Evolutionary conservation across 352 stramenopile species (phyloP), one percentile per base, ranked within the genome.

Genomic region (Phytophthora ohioensis): DNA sequence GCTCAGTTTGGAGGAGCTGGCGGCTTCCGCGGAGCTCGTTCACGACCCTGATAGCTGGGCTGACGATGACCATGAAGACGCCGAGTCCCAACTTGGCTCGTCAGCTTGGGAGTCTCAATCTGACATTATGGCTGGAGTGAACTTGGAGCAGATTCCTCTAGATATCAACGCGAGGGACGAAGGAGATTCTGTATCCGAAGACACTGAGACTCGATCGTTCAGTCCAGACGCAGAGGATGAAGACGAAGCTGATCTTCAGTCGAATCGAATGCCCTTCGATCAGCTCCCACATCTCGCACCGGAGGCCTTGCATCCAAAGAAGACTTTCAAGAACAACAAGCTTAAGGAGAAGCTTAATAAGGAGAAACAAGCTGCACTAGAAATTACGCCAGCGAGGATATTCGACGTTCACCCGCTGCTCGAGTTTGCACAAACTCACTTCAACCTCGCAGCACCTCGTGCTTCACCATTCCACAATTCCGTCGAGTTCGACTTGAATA

Each of bases 401-500:
- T 73, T 76, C 38, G 70, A 79, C n/a, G 58, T 59, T 5, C 71
- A 87, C 46, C 73, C 79, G 31, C 64, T 87, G n/a, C 78, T 82
- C 42, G 71, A 70, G 17, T 87, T 80, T 52, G 77, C 79, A 2
- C 57, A 71, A 34, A 69, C 60, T 11, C 64, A 85, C 52, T 87
- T 84, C 56, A 71, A 77, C 27, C 69, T 84, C 32, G 57, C 41
- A 3, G 46, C 77, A 27, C 61, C 64, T 2, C 55, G 60, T 11
- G 57, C 49, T 39, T 70, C 72, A 13, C 45, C 47, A 6, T 79
- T 87, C 62, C 61, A 60, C 32, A 67, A 64, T 17, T 38, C 65
- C 5, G 66, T 78, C 5, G 57, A 76, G 5, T 68, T 87, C 39
- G 68, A 87, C 30, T 52, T 93, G 35, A 71, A 71, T 15, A 87